A percentile compares a stretch with the other conserved stretches of the same genome.
Conservation (phyloP, 108 stramenopile genomes). For the Bacterosira constricta region DNA sequence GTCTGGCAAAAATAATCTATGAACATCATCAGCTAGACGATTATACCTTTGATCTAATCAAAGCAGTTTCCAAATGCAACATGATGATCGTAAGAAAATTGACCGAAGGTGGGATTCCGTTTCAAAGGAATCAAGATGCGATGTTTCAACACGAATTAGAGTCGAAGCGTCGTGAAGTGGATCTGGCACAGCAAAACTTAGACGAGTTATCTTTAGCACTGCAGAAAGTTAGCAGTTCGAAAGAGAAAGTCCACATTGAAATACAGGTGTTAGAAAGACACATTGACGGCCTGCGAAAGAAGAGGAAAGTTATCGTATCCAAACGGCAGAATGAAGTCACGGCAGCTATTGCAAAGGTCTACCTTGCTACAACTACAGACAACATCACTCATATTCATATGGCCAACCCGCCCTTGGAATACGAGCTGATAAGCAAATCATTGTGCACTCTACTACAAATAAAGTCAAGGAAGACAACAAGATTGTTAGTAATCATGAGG, state of each 20-base stretch:
- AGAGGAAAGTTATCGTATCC: conserved; percentile 4
- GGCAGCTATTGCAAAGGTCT: conserved; percentile 4
- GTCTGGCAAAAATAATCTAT: conserved; percentile 11
- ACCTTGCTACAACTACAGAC: conserved; percentile 10
- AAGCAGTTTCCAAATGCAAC: conserved; percentile 26
- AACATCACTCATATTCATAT: neutral
- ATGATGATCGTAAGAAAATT: conserved; percentile 1
- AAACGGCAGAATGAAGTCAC: conserved; percentile 6
- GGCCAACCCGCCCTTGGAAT: conserved; percentile 1
- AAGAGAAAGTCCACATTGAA: neutral
- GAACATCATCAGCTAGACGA: neutral
- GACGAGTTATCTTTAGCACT: neutral
- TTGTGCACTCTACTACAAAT: conserved; percentile 22
- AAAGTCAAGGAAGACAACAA: neutral
- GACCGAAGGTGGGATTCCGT: conserved; percentile 17
- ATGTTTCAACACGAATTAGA: conserved; percentile 12
- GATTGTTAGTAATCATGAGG: neutral
- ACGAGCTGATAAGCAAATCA: conserved; percentile 22
- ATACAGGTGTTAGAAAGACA: neutral
- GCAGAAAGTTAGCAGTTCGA: neutral
- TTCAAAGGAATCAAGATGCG: conserved; percentile 5
- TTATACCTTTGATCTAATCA: conserved; percentile 7
- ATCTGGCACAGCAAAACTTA: neutral
- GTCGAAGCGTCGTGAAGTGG: neutral
- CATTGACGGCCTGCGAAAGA: neutral